Conservation (phyloP, 495 filamentous ascomycete species). For the Amphirosellinia nigrospora region DNA sequence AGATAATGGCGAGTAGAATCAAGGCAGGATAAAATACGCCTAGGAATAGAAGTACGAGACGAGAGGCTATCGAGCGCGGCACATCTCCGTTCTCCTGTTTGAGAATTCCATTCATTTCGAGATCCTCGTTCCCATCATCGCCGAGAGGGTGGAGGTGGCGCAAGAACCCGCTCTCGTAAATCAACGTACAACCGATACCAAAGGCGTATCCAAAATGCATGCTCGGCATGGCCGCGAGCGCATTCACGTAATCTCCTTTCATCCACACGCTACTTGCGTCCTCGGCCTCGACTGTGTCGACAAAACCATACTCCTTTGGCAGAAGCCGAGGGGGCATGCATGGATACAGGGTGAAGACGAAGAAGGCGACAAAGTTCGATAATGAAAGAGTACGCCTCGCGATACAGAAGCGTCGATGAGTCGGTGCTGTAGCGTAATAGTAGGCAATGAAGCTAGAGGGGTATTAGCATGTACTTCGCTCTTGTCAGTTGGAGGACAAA, state of each 20-base stretch:
- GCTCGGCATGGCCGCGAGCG: slow-evolving; percentile 76
- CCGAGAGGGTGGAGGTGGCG: slow-evolving; percentile 22
- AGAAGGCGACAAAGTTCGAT: slow-evolving; percentile 77
- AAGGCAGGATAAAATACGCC: slow-evolving; percentile 68
- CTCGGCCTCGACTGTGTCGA: slow-evolving; percentile 75
- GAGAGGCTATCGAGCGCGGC: slow-evolving; percentile 31
- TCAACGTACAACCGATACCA: slow-evolving; percentile 73
- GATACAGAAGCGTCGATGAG: slow-evolving; percentile 52
- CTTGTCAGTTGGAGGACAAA: neutral
- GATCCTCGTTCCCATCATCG: slow-evolving; percentile 12
- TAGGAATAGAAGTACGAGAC: slow-evolving; percentile 45
- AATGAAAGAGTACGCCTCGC: slow-evolving; percentile 73
- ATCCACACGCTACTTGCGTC: slow-evolving; percentile 65
- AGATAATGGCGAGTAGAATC: slow-evolving; percentile 71
- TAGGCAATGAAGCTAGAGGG: slow-evolving; percentile 39
- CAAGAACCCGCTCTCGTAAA: slow-evolving; percentile 44
- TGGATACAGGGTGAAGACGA: slow-evolving; percentile 78
- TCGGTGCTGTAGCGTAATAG: slow-evolving; percentile 36
- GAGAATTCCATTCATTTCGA: slow-evolving; percentile 24
- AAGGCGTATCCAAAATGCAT: slow-evolving; percentile 83
- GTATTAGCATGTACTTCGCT: slow-evolving; percentile 29
- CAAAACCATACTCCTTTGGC: slow-evolving; percentile 68
- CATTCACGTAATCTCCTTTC: slow-evolving; percentile 62
- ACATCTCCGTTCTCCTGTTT: slow-evolving; percentile 40
- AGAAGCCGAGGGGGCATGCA: slow-evolving; percentile 82